Conservation (phyloP, 108 stramenopile species). For the Cylindrotheca fusiformis region DNA sequence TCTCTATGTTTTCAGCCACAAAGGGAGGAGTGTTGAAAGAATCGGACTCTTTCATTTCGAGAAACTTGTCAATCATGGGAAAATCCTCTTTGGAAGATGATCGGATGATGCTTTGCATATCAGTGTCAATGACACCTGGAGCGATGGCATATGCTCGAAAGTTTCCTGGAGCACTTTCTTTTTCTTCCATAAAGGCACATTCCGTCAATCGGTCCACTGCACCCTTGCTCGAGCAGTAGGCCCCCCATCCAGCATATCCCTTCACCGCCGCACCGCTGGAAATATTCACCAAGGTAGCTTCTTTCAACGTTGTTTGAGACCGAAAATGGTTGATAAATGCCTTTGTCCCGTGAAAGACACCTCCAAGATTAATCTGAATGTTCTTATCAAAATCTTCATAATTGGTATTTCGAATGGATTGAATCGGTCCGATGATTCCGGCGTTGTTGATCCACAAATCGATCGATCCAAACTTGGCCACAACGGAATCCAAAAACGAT, state of each 20-base stretch:
- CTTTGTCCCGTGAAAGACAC: constrained; percentile 52
- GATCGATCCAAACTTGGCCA: constrained; percentile 5
- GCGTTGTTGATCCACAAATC: constrained; percentile 45
- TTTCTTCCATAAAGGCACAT: constrained; percentile 13
- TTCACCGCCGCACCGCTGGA: constrained; percentile 24
- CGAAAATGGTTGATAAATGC: constrained; percentile 45
- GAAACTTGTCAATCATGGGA: constrained; percentile 30
- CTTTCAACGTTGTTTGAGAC: constrained; percentile 6
- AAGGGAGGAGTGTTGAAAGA: constrained; percentile 14
- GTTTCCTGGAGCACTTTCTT: constrained; percentile 14
- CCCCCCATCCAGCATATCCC: constrained; percentile 68
- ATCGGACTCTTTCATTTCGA: constrained; percentile 21
- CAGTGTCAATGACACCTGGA: constrained; percentile 75
- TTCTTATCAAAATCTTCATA: constrained; percentile 10
- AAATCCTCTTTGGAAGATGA: constrained; percentile 32
- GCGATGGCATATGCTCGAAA: constrained; percentile 26
- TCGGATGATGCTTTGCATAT: constrained; percentile 69
- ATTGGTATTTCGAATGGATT: constrained; percentile 29
- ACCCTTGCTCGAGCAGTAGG: constrained; percentile 64
- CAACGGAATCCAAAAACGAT: constrained; percentile 1
- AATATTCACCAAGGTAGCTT: background rate
- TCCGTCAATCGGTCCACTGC: constrained; percentile 38
- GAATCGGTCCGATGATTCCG: constrained; percentile 57
- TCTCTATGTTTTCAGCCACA: constrained; percentile 4
- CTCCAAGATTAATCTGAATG: constrained; percentile 33